Base-by-base conservation (phyloP, 73 alveolate genomes). In the Halteria grandinella region DNA sequence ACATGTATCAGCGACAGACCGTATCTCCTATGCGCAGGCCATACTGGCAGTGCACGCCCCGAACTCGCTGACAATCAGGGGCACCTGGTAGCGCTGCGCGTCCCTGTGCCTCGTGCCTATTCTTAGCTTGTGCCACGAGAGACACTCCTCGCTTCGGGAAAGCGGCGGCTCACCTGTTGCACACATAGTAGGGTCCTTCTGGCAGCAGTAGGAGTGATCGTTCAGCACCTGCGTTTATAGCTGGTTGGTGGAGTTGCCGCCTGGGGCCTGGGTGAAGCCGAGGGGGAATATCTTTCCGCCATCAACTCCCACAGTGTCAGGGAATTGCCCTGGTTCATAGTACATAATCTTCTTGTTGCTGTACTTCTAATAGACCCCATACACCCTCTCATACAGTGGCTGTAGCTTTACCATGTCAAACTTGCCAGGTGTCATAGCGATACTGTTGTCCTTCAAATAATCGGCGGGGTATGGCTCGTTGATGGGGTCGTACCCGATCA, bases 201-300 rank as follows among this genome's bases (percentile, higher is more conserved):
- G 84, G 81, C 98, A 92, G 73, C 98, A 93, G 79, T 93, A 93
- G 28, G 91, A 34, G 81, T 93, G 98, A 29, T 86, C 95, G 76
- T 87, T 90, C 24, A 93, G 82, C 59, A 87, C 87, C 53, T 79
- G 84, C 11, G 80, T 76, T 37, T 85, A 49, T 28, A 48, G 34
- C n/a, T 70, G 40, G 24, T 48, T 44, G 25, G 83, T 36, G 47
- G 47, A 36, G n/a, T 40, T 63, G n/a, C 93, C 95, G 10, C 95
- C 95, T 23, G 96, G 91, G 12, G 79, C 44, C 7, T 63, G 57
- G 36, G 89, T 82, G 52, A 93, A 77, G 0, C 93, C 93, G 32
- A 88, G 49, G 0, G 88, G 69, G 50, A 79, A 89, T 6, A 74
- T 69, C 25, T 79, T 18, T 1, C 95, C 96, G 0, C 90, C 93